Conservation (phyloP, 192 early-diverging fungal species). For the Geosiphon pyriformis region DNA sequence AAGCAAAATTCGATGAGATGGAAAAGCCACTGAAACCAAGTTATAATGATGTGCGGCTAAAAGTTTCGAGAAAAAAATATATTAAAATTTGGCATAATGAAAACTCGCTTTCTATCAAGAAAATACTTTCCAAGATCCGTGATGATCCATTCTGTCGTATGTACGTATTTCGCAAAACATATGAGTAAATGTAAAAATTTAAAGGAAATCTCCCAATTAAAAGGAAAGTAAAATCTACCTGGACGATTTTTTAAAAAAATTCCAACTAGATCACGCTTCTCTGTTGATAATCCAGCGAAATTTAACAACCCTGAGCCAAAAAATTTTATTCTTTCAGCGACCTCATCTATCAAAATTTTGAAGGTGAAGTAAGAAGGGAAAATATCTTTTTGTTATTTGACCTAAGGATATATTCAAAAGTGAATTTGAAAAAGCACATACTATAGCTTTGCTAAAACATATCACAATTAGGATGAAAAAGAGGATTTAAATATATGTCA, state of each 20-base stretch:
- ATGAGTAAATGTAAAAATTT: too few relatives aligned
- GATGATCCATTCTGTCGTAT: slow-evolving; percentile 22
- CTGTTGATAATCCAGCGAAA: slow-evolving; percentile 28
- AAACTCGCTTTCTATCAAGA: not conserved
- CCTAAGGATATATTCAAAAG: slow-evolving; percentile 3
- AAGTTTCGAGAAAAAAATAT: not conserved
- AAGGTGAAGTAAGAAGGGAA: slow-evolving; percentile 4
- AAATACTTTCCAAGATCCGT: slow-evolving; percentile 19
- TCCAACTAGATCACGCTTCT: slow-evolving; percentile 29
- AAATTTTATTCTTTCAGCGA: slow-evolving; percentile 29
- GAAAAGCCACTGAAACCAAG: slow-evolving; percentile 16
- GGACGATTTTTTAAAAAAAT: slow-evolving; percentile 35
- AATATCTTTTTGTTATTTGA: too few relatives aligned
- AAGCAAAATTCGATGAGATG: not conserved
- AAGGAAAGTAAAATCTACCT: slow-evolving; percentile 38
- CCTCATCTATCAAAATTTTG: slow-evolving; percentile 25
- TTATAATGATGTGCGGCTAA: slow-evolving; percentile 18
- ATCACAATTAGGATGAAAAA: too few relatives aligned
- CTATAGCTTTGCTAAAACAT: slow-evolving; percentile 34
- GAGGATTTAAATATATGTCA: too few relatives aligned
- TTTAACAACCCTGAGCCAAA: slow-evolving; percentile 38
- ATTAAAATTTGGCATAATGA: not conserved
- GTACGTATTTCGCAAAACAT: too few relatives aligned
- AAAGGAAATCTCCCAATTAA: too few relatives aligned
- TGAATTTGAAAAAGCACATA: slow-evolving; percentile 12